Conservation (phyloP, 345 rosid genomes). For the Camelina laxa region DNA sequence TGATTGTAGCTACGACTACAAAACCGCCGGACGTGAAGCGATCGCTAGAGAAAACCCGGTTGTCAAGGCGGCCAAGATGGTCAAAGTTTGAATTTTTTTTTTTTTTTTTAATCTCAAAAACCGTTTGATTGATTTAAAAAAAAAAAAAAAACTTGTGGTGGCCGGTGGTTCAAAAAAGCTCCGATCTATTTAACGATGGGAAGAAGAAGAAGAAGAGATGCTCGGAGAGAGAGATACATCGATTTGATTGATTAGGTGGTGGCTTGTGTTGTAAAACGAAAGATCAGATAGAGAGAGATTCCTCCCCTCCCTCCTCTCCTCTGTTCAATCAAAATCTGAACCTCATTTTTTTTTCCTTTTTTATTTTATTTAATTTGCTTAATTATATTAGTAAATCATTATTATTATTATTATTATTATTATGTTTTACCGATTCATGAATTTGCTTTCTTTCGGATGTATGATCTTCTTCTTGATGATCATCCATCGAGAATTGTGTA, state of each 20-base stretch:
- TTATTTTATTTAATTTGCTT: neutral
- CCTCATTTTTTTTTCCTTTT: neutral
- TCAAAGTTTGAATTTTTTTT: conserved; percentile 59
- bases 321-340: conserved; percentile 35
- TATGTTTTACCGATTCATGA: conserved; percentile 34
- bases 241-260: conserved; percentile 28
- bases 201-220: conserved; percentile 38
- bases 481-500: conserved; percentile 21
- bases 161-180: conserved; percentile 35
- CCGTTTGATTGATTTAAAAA: neutral
- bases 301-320: neutral
- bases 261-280: conserved; percentile 32
- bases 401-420: conserved; percentile 12
- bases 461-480: conserved; percentile 1
- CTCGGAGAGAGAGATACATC: conserved; percentile 28
- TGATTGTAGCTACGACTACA: conserved; percentile 92
- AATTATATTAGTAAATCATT: conserved; percentile 38
- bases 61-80: conserved; percentile 94
- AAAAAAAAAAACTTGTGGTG: conserved; percentile 9
- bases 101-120: conserved; percentile 3
- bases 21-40: conserved; percentile 87
- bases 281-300: conserved; percentile 16
- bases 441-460: conserved; percentile 27
- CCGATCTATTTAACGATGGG: conserved; percentile 34
- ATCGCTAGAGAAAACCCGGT: conserved; percentile 95